These are phyloP conservation scores for Colletotrichum sp. DNA, from an alignment of 2,329 filamentous ascomycete genomes.

Conservation along the genomic window DNA sequence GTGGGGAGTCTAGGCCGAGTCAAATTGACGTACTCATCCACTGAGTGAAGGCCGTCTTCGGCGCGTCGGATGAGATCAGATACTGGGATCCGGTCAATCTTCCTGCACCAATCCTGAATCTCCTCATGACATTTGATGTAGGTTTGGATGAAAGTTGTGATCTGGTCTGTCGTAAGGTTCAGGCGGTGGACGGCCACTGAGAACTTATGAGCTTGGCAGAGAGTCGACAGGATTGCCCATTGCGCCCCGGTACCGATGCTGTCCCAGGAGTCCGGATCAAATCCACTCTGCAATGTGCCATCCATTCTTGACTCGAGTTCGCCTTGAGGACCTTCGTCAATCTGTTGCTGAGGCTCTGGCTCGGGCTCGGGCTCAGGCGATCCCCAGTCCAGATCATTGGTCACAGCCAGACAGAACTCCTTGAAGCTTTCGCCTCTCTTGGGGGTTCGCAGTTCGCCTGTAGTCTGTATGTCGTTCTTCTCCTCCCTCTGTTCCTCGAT, in stretches of 20 bases:
- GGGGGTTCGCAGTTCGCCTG: background rate
- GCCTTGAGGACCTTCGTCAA: background rate
- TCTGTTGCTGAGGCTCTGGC: background rate
- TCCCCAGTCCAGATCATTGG: background rate
- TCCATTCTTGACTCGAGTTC: background rate
- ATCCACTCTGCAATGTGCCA: background rate
- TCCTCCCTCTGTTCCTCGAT: background rate
- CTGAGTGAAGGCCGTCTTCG: slow-evolving; percentile 1
- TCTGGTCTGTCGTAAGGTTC: background rate
- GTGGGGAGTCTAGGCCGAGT: slow-evolving; percentile 28
- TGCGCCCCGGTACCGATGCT: background rate
- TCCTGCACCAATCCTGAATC: background rate
- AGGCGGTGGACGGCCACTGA: background rate
- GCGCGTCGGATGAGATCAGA: background rate
- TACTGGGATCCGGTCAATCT: slow-evolving; percentile 5
- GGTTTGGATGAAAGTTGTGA: background rate
- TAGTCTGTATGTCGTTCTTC: background rate
- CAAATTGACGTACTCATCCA: slow-evolving; percentile 10
- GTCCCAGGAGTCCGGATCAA: background rate
- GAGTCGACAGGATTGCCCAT: background rate
- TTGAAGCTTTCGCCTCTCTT: background rate
- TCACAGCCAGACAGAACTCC: background rate
- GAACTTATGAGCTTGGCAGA: background rate
- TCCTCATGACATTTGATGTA: background rate
- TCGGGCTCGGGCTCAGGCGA: background rate